phyloP scores from a whole-genome alignment of 306 rosid species.

The Urtica urens region DNA sequence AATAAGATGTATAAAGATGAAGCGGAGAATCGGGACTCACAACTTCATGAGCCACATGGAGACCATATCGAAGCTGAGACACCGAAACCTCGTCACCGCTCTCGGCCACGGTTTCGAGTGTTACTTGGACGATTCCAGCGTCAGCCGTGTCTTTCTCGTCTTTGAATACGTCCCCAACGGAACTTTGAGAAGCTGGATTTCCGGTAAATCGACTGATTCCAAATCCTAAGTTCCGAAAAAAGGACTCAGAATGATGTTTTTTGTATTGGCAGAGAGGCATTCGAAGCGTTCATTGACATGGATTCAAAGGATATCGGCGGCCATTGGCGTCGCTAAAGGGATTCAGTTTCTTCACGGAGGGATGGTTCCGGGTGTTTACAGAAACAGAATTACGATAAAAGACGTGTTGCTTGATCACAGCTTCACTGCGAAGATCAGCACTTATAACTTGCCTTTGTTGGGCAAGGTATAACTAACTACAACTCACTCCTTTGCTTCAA shows the following conservation, averaged over 20 bases:
- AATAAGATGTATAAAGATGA: constrained; percentile 62
- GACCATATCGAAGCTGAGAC: constrained; percentile 74
- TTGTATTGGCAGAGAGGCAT: constrained; percentile 34
- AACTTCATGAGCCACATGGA: constrained; percentile 52
- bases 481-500: too few species aligned
- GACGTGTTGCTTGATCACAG: constrained; percentile 68
- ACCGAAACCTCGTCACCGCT: constrained; percentile 75
- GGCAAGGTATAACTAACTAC: too few species aligned
- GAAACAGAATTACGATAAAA: constrained; percentile 53
- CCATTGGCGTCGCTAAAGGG: constrained; percentile 80
- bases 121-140: constrained; percentile 76
- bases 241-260: too few species aligned
- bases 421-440: constrained; percentile 65
- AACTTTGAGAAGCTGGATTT: constrained; percentile 75
- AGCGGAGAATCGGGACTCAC: constrained; percentile 46
- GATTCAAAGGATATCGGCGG: constrained; percentile 66
- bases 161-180: constrained; percentile 78
- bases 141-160: constrained; percentile 69
- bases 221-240: too few species aligned
- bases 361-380: constrained; percentile 65
- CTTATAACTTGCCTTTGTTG: constrained; percentile 61
- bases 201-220: constrained; percentile 41
- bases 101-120: constrained; percentile 95
- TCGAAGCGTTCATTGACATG: constrained; percentile 38
- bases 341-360: constrained; percentile 73